Evolutionary conservation across 495 filamentous ascomycete genomes (phyloP), one percentile per base, ranked within the genome.

Genomic region (Letharia lupina): DNA sequence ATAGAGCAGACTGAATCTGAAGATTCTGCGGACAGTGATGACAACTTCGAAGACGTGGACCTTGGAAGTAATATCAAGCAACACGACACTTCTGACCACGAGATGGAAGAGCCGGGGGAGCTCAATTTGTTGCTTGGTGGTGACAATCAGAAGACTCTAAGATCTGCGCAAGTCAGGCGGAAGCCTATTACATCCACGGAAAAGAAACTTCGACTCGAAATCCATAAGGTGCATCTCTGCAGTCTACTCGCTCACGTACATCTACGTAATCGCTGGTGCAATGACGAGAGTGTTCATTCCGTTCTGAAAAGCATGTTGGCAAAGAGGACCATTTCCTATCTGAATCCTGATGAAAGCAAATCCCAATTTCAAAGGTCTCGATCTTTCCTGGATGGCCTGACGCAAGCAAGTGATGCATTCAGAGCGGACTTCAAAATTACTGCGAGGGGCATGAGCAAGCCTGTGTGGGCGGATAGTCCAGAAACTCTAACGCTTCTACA

Each of bases 251-350:
- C 80, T 6, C 90, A 97, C 74, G 83, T 88, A 28, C 81, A 87
- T 67, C 75, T 83, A 35, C 84, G 92, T 50, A 98, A 96, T 72
- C 75, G 78, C 62, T 98, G 93, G 93, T 98, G 93, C 73, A 96
- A 96, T 74, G 86, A 94, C 73, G 67, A 79, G 18, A 73, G 78
- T 66, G 78, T 87, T 47, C 88, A 94, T 76, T 82, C 84, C 70
- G 50, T 73, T 68, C 39, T 96, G 31, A 86, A 82, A 66, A 74
- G 75, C 39, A 78, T 90, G 35, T 66, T 96, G 8, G 77, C 83
- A 2, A 80, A 82, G 35, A 86, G 87, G 59, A 83, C 82, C 44
- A 72, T 85, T 41, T 77, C 77, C 11, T 83, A 85, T 47, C 76
- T 98, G 5, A 85, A 86, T 59, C 88, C 89, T 8, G 76, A 86